These are phyloP conservation scores for Paramecium primaurelia DNA, from an alignment of 73 alveolate species.

Conservation along the genomic window DNA sequence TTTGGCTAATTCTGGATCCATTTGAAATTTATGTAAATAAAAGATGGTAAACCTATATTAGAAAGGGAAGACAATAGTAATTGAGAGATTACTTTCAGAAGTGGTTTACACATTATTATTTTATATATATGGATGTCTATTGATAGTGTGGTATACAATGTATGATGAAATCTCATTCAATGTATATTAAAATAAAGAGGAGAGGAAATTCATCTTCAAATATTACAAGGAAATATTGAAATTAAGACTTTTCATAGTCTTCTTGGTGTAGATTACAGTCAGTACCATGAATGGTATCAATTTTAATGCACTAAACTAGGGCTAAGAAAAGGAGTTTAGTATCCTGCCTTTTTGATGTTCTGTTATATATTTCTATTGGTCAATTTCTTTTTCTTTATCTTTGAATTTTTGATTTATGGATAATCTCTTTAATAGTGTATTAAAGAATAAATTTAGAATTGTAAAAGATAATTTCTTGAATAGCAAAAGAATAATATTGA, in stretches of 20 bases:
- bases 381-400: background rate
- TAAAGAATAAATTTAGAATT: background rate
- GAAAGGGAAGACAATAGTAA: background rate
- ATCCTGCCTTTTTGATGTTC: background rate
- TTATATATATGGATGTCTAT: background rate
- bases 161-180: slow-evolving; percentile 40
- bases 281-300: slow-evolving; percentile 22
- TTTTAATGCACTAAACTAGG: background rate
- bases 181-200: background rate
- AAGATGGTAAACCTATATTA: background rate
- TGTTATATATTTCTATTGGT: background rate
- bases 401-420: background rate
- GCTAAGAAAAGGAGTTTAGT: background rate
- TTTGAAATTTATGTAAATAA: background rate
- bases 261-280: background rate
- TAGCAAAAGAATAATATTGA: background rate
- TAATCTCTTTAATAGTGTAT: background rate
- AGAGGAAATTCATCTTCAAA: background rate
- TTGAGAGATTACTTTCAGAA: background rate
- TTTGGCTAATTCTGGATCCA: slow-evolving; percentile 21
- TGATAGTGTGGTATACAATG: slow-evolving; percentile 44
- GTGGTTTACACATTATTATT: background rate
- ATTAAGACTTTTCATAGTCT: background rate
- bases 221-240: slow-evolving; percentile 7
- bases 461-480: background rate